Evolutionary conservation across 345 rosid genomes (phyloP), one percentile per base, ranked within the genome.

Genomic region (Sisymbrium altissimum): DNA sequence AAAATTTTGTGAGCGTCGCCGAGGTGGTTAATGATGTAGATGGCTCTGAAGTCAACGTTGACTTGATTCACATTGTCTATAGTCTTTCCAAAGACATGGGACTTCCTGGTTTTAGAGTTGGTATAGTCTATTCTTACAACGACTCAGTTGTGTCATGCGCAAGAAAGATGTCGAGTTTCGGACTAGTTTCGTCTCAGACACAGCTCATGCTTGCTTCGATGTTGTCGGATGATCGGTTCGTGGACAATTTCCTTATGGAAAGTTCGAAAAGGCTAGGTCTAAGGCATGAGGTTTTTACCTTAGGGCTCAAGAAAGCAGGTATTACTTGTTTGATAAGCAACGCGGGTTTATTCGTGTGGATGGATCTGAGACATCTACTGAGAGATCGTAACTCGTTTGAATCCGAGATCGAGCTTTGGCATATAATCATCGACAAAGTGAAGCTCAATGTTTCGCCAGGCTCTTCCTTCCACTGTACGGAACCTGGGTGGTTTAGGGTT

Each of bases 1-100:
- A 85, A 0, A 70, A 19, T n/a, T 89, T 91, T 66, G 68, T 81
- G 0, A 94, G 98, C 81, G 48, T 94, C 19, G 73, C 96, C 0
- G 95, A 94, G 66, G 77, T 91, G 15, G 70, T 91, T 43, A 50
- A 81, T 46, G 87, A 87, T 0, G 58, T 80, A 64, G 84, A 82
- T 3, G 53, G 74, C 17, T 68, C 48, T 52, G 63, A 79, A 63
- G 69, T 73, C 71, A 81, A 94, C 44, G 71, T 58, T 7, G 88
- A 91, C 35, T 82, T 89, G 9, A 68, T 94, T 62, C 98, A 94
- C 81, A 79, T 91, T 23, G 78, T 87, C 2, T 91, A 89, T 70
- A 91, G 97, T 72, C 80, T 94, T 61, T 94, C 98, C 8, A 94
- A 94, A 78, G 98, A 94, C 80, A 83, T 94, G 90, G 97, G 98